Conservation (phyloP, 2,329 filamentous ascomycete genomes). For the Furcasterigmium furcatum region DNA sequence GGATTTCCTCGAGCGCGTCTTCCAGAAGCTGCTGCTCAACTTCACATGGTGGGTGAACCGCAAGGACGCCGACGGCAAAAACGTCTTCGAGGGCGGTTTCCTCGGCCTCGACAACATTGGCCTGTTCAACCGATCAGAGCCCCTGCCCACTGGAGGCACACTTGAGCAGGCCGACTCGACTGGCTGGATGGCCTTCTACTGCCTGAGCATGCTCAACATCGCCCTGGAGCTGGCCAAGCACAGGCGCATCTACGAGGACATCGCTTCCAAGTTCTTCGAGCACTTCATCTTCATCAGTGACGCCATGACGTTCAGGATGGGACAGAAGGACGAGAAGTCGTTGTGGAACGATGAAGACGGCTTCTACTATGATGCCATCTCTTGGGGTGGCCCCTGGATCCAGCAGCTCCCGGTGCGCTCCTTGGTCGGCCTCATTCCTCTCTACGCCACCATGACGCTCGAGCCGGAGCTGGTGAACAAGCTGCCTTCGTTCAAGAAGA, state of each 20-base stretch:
- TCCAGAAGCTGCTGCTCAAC: slow-evolving; percentile 92
- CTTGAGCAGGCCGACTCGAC: slow-evolving; percentile 97
- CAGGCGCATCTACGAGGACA: slow-evolving; percentile 90
- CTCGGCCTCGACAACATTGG: slow-evolving; percentile 96
- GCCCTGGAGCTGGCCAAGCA: slow-evolving; percentile 93
- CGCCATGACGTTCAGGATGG: slow-evolving; percentile 85
- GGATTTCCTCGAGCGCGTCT: slow-evolving; percentile 93
- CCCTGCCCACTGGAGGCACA: slow-evolving; percentile 86
- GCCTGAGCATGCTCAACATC: slow-evolving; percentile 94
- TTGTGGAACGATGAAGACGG: slow-evolving; percentile 96
- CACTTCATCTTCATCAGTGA: slow-evolving; percentile 98
- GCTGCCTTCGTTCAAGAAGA: slow-evolving; percentile 88
- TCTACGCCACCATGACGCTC: slow-evolving; percentile 87
- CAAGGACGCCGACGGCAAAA: slow-evolving; percentile 92
- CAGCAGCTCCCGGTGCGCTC: slow-evolving; percentile 91
- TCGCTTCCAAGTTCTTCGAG: slow-evolving; percentile 98
- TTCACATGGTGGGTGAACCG: slow-evolving; percentile 99
- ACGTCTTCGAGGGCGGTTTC: slow-evolving; percentile 96
- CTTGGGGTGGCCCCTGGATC: slow-evolving; percentile 89
- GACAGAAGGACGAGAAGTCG: slow-evolving; percentile 69
- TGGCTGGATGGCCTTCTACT: slow-evolving; percentile 99
- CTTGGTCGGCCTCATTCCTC: slow-evolving; percentile 86
- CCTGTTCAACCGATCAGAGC: slow-evolving; percentile 94
- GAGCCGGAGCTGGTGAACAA: slow-evolving; percentile 92
- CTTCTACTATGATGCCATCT: slow-evolving; percentile 98